These are phyloP conservation scores for Phytophthora europaea DNA, from an alignment of 352 stramenopile species.

Conservation along the genomic window DNA sequence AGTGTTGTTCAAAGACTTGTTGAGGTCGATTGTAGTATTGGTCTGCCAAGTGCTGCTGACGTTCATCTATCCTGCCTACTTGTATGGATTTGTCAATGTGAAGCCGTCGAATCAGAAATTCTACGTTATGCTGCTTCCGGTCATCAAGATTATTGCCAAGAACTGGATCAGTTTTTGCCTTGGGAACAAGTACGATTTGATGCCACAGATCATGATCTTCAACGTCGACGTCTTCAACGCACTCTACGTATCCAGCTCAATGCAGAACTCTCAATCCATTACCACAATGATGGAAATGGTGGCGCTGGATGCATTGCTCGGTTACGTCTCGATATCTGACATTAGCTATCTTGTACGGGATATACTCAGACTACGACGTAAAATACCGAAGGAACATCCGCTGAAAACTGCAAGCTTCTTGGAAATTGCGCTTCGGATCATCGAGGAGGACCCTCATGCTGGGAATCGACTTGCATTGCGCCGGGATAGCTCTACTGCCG, in stretches of 20 bases:
- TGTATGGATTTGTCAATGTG: constrained; percentile 41
- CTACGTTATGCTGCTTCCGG: constrained; percentile 45
- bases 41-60: constrained; percentile 41
- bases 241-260: constrained; percentile 48
- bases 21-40: constrained; percentile 36
- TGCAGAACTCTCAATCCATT: constrained; percentile 44
- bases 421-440: constrained; percentile 22
- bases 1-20: constrained; percentile 19
- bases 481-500: constrained; percentile 1
- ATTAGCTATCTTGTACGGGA: constrained; percentile 11
- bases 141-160: constrained; percentile 56
- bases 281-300: constrained; percentile 37
- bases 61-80: constrained; percentile 55
- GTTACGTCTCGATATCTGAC: constrained; percentile 36
- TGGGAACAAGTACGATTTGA: constrained; percentile 30
- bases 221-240: constrained; percentile 61
- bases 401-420: constrained; percentile 14
- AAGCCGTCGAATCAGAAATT: constrained; percentile 19
- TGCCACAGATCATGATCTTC: constrained; percentile 55
- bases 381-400: constrained; percentile 7
- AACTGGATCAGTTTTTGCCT: constrained; percentile 43
- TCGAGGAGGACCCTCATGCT: not conserved
- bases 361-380: constrained; percentile 8
- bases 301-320: constrained; percentile 38
- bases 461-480: not conserved